Evolutionary conservation across 768 basidiomycete species (phyloP).

Genomic region (Tricholoma terreum): DNA sequence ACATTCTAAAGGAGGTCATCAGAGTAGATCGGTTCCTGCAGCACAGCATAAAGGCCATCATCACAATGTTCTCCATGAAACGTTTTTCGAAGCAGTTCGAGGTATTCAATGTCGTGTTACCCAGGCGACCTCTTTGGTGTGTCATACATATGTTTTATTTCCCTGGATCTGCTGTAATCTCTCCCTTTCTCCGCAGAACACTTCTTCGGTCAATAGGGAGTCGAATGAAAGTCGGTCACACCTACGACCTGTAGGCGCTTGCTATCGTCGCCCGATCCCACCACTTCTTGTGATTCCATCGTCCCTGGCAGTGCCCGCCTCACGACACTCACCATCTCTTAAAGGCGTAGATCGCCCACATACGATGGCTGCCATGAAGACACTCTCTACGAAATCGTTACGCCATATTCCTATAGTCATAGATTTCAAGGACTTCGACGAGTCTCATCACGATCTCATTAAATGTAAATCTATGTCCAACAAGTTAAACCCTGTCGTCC

Average conservation of each 20-base stretch:
- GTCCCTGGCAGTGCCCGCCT: not conserved
- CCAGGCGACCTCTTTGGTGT: constrained; percentile 15
- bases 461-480: not conserved
- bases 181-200: not conserved
- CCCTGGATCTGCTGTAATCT: not conserved
- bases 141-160: not conserved
- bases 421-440: constrained; percentile 12
- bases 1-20: not conserved
- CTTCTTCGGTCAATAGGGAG: constrained; percentile 3
- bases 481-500: not conserved
- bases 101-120: constrained; percentile 6
- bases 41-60: not conserved
- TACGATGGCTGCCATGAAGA: constrained; percentile 12
- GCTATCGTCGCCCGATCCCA: not conserved
- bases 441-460: constrained; percentile 4
- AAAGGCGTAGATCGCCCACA: constrained; percentile 9
- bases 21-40: not conserved
- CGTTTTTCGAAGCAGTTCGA: not conserved
- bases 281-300: not conserved
- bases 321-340: constrained; percentile 7
- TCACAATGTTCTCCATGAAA: constrained; percentile 1
- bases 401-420: constrained; percentile 15
- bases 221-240: constrained; percentile 5
- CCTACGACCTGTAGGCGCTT: not conserved
- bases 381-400: constrained; percentile 18